A percentile compares a stretch with the other conserved stretches of the same genome.
Evolutionary conservation across 495 filamentous ascomycete genomes (phyloP).

Genomic region (Hypoxylon fuscum): DNA sequence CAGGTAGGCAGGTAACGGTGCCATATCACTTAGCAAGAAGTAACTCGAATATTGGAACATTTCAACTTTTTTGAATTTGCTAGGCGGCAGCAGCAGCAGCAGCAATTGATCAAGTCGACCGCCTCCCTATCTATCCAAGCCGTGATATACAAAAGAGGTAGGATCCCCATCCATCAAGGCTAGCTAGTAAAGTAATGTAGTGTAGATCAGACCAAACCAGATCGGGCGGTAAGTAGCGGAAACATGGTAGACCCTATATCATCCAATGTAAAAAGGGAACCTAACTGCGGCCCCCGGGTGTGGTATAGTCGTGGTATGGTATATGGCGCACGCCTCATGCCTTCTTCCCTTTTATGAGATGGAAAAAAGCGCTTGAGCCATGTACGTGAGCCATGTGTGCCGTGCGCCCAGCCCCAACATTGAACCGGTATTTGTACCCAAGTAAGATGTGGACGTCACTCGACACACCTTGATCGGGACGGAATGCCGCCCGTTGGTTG

Average conservation of each 20-base stretch:
- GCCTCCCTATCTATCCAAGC: conserved; percentile 26
- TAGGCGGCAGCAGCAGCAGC: background rate
- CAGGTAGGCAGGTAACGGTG: no score
- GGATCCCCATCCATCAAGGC: conserved; percentile 9
- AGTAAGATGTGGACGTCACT: background rate
- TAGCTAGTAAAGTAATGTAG: background rate
- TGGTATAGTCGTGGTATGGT: background rate
- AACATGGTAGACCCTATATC: no score
- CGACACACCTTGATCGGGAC: background rate
- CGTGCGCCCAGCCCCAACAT: background rate
- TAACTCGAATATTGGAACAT: conserved; percentile 17
- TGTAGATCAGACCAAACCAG: no score
- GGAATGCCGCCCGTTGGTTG: background rate
- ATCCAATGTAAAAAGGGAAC: no score
- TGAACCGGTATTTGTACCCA: background rate
- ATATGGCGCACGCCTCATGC: background rate
- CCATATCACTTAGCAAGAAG: background rate
- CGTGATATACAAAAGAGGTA: conserved; percentile 29
- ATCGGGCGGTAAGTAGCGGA: no score
- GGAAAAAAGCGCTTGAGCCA: no score
- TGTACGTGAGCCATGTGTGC: no score
- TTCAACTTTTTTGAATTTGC: conserved; percentile 34
- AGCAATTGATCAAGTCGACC: conserved; percentile 18
- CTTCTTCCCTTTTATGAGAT: background rate
- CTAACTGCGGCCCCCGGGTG: no score